Percentiles rank a stretch among this genome's conserved stretches.
Conservation (phyloP, 495 filamentous ascomycete species). For the Daldinia bambusicola region DNA sequence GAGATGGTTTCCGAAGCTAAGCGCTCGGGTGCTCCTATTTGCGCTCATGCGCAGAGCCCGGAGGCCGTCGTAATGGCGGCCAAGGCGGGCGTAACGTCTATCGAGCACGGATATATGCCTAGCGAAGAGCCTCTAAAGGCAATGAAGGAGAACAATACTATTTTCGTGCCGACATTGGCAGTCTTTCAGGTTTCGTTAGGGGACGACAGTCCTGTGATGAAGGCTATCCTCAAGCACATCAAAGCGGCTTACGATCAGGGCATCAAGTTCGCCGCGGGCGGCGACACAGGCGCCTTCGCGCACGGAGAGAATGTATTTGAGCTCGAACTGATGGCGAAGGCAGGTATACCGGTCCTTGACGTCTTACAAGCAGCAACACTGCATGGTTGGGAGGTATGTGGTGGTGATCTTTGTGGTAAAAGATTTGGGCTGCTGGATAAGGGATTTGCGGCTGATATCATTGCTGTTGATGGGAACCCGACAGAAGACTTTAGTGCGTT, state of each 20-base stretch:
- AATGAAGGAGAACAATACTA: conserved; percentile 53
- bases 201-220: conserved; percentile 16
- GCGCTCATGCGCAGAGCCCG: conserved; percentile 57
- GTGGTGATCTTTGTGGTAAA: conserved; percentile 58
- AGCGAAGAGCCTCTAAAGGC: conserved; percentile 49
- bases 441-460: conserved; percentile 61
- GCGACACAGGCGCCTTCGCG: conserved; percentile 62
- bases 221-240: conserved; percentile 45
- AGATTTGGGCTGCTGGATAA: conserved; percentile 61
- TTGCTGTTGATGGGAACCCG: conserved; percentile 55
- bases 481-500: conserved; percentile 51
- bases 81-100: conserved; percentile 59
- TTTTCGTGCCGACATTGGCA: conserved; percentile 63
- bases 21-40: conserved; percentile 53
- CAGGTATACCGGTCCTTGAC: conserved; percentile 61
- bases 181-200: conserved; percentile 47
- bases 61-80: conserved; percentile 59
- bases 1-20: conserved; percentile 60
- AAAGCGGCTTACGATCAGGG: conserved; percentile 54
- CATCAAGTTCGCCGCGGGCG: conserved; percentile 58
- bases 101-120: conserved; percentile 62
- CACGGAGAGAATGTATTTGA: conserved; percentile 63
- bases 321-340: conserved; percentile 61
- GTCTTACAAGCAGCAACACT: conserved; percentile 58
- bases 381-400: conserved; percentile 64